Evolutionary conservation across 108 stramenopile species (phyloP).

Genomic region (Skeletonema tropicum): DNA sequence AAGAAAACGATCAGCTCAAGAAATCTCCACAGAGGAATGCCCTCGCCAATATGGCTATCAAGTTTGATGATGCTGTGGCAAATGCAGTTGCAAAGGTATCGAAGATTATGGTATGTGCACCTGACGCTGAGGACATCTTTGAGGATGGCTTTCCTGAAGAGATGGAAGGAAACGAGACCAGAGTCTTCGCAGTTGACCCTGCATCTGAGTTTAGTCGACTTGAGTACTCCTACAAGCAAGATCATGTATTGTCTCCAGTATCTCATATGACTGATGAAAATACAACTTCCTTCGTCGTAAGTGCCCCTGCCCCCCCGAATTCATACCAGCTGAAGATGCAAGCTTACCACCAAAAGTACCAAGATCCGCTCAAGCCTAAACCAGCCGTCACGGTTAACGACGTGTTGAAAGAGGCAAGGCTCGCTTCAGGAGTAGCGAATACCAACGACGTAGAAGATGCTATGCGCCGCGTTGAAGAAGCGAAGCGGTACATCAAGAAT

Average conservation of each 20-base stretch:
- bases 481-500: slow-evolving; percentile 3
- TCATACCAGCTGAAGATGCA: background rate
- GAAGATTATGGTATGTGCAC: slow-evolving; percentile 8
- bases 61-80: slow-evolving; percentile 29
- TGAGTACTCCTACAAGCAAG: background rate
- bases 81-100: slow-evolving; percentile 9
- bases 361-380: background rate
- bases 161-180: background rate
- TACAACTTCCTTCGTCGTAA: background rate
- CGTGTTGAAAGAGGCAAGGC: background rate
- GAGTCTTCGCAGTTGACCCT: background rate
- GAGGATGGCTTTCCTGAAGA: background rate
- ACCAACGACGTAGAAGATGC: background rate
- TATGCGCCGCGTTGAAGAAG: background rate
- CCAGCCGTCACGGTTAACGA: background rate
- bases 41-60: slow-evolving; percentile 13
- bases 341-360: background rate
- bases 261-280: background rate
- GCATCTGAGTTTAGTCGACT: background rate
- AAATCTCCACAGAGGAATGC: slow-evolving; percentile 4
- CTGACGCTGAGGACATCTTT: slow-evolving; percentile 1
- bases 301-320: background rate
- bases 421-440: background rate
- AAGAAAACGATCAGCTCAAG: background rate
- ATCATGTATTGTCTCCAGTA: background rate